Evolutionary conservation across 78 protist genomes (phyloP).

Genomic region (Guillardia theta): DNA sequence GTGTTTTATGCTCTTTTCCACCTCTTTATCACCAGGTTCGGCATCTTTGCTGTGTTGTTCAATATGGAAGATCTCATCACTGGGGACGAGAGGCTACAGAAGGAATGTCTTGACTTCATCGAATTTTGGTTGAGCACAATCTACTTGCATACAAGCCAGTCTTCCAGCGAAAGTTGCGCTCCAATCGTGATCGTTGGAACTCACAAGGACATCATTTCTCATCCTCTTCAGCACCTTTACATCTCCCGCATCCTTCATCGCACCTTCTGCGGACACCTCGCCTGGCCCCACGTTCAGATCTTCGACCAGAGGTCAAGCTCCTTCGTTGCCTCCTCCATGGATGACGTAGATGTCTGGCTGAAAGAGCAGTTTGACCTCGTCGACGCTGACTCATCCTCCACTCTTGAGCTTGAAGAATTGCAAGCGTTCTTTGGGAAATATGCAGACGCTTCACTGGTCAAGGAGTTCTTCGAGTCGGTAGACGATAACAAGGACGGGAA

Average conservation of each 20-base stretch:
- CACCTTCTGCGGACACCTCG: background rate
- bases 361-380: too few relatives aligned
- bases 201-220: background rate
- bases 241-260: background rate
- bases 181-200: background rate
- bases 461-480: too few relatives aligned
- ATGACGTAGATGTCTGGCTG: too few relatives aligned
- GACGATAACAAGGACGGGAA: too few relatives aligned
- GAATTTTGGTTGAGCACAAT: background rate
- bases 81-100: background rate
- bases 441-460: too few relatives aligned
- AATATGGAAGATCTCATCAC: background rate
- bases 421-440: too few relatives aligned
- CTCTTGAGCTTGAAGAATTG: too few relatives aligned
- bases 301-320: too few relatives aligned
- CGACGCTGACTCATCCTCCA: too few relatives aligned
- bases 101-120: background rate
- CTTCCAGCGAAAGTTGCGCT: background rate
- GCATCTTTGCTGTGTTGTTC: background rate
- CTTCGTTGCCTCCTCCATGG: too few relatives aligned
- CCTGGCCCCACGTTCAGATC: background rate
- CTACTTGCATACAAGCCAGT: background rate
- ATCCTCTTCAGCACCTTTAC: background rate
- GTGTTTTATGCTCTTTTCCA: background rate
- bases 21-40: background rate